Conservation (phyloP, 805 yeast species). For the Wickerhamiella kurtzmanii region DNA sequence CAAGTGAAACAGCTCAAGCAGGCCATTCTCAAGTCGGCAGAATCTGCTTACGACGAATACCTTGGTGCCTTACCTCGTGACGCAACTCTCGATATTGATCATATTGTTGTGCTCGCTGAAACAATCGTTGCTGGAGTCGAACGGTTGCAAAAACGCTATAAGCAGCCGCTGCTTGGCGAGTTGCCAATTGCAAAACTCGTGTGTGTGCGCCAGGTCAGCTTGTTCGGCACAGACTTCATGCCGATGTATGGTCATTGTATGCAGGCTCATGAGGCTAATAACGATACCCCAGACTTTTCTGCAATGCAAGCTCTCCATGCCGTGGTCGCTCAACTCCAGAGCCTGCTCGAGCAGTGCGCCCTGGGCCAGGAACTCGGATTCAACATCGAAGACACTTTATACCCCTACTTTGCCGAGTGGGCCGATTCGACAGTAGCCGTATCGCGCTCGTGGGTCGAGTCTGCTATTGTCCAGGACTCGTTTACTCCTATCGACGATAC, state of each 20-base stretch:
- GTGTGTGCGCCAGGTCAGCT: conserved; percentile 22
- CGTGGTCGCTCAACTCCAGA: conserved; percentile 39
- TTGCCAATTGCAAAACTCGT: conserved; percentile 35
- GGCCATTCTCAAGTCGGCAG: conserved; percentile 31
- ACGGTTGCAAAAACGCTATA: conserved; percentile 44
- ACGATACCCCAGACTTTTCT: conserved; percentile 29
- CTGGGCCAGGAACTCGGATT: conserved; percentile 34
- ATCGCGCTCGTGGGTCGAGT: conserved; percentile 36
- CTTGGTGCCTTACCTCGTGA: conserved; percentile 46
- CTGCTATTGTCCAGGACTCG: conserved; percentile 45
- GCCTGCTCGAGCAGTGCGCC: conserved; percentile 37
- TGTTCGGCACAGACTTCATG: conserved; percentile 25
- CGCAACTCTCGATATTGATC: conserved; percentile 37
- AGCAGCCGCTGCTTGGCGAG: conserved; percentile 45
- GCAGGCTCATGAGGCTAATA: conserved; percentile 14
- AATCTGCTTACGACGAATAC: conserved; percentile 31
- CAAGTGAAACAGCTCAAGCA: conserved; percentile 32
- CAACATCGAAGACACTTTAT: conserved; percentile 44
- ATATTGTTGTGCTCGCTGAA: conserved; percentile 46
- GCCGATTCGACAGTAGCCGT: conserved; percentile 34
- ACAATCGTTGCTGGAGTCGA: conserved; percentile 37
- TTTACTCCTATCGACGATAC: conserved; percentile 39
- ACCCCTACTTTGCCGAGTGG: conserved; percentile 32
- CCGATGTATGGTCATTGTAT: conserved; percentile 24
- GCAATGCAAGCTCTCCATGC: conserved; percentile 48